A percentile compares a stretch with the other conserved stretches of the same genome.
Conservation (phyloP, 106 monocot genomes). For the Dioscorea dumetorum region DNA sequence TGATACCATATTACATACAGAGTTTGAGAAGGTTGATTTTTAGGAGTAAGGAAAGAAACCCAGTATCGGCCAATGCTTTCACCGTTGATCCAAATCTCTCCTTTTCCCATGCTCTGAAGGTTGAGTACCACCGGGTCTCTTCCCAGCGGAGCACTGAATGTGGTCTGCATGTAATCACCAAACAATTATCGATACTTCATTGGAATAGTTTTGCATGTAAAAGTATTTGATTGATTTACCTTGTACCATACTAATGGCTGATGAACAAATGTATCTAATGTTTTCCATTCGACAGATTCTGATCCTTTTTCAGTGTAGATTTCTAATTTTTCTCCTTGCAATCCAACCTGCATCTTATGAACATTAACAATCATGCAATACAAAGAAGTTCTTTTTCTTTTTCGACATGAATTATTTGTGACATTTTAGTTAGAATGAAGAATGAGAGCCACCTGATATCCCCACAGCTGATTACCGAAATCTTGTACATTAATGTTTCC, state of each 20-base stretch:
- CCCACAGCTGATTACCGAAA: slow-evolving; percentile 49
- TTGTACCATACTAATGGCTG: slow-evolving; percentile 76
- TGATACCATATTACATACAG: slow-evolving; percentile 33
- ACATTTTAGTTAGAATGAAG: not conserved
- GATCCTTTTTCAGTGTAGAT: slow-evolving; percentile 56
- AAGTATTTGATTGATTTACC: slow-evolving; percentile 25
- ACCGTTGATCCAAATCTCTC: slow-evolving; percentile 86
- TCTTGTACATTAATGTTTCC: slow-evolving; percentile 14
- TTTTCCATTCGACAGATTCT: slow-evolving; percentile 29
- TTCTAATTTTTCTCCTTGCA: slow-evolving; percentile 50
- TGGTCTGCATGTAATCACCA: slow-evolving; percentile 23
- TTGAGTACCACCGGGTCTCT: slow-evolving; percentile 53
- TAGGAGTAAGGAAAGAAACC: slow-evolving; percentile 67
- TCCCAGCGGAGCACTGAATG: slow-evolving; percentile 48
- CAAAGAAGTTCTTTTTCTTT: too few species aligned
- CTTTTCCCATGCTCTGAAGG: slow-evolving; percentile 84
- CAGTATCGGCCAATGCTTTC: slow-evolving; percentile 87
- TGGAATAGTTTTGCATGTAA: too few species aligned
- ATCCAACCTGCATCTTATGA: slow-evolving; percentile 37
- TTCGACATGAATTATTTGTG: too few species aligned
- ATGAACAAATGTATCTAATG: slow-evolving; percentile 3
- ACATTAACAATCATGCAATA: too few species aligned
- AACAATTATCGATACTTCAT: too few species aligned
- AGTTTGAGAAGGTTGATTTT: slow-evolving; percentile 64
- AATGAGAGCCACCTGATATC: slow-evolving; percentile 46